phyloP scores from a whole-genome alignment of 495 filamentous ascomycete species.

The Parathielavia appendiculata region DNA sequence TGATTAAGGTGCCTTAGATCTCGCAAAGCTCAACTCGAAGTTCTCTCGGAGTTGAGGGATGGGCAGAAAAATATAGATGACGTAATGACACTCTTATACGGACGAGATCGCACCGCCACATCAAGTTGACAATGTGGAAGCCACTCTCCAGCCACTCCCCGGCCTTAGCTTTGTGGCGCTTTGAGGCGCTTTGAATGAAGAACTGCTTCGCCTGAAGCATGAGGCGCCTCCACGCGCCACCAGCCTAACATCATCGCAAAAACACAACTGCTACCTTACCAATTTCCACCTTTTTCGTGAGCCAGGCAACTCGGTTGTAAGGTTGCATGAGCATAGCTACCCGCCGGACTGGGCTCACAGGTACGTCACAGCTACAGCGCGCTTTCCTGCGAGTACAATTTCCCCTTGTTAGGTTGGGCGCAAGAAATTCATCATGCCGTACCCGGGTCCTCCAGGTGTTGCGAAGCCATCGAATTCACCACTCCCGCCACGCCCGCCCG shows the following conservation, averaged over 20 bases:
- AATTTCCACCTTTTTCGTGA: constrained; percentile 19
- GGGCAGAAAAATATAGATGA: too few species aligned
- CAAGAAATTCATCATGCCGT: constrained; percentile 88
- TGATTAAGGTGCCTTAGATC: too few species aligned
- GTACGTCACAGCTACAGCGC: constrained; percentile 41
- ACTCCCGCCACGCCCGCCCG: constrained; percentile 80
- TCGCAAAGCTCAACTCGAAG: too few species aligned
- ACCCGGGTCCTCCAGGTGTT: constrained; percentile 87
- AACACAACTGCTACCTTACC: not conserved
- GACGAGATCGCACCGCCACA: too few species aligned
- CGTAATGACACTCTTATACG: too few species aligned
- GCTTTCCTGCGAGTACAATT: constrained; percentile 1
- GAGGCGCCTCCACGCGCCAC: not conserved
- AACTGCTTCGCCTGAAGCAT: too few species aligned
- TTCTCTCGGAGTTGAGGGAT: too few species aligned
- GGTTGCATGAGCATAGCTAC: constrained; percentile 18
- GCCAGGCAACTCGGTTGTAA: constrained; percentile 24
- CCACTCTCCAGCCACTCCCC: too few species aligned
- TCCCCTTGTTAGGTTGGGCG: constrained; percentile 35
- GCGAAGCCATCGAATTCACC: constrained; percentile 55
- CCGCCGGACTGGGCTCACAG: constrained; percentile 37
- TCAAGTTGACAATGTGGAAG: too few species aligned
- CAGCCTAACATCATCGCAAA: not conserved
- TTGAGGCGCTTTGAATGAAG: too few species aligned
- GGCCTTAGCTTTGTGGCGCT: too few species aligned